A percentile compares a stretch with the other conserved stretches of the same genome.
Conservation (phyloP, 1,139 yeast species). For the Lodderomyces parapsilosis region DNA sequence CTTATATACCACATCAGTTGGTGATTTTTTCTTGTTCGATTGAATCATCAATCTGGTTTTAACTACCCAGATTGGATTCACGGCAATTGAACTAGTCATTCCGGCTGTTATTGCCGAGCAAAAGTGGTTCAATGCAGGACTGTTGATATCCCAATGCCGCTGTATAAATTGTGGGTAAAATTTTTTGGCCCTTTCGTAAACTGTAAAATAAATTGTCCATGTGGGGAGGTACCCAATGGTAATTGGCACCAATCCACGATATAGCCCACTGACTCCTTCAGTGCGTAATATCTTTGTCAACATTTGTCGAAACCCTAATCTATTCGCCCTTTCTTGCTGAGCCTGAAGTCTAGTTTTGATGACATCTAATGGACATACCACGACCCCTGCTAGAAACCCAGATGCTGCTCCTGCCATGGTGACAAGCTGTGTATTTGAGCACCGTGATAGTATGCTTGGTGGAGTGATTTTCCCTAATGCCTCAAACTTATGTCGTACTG, state of each 20-base stretch:
- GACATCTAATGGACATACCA: conserved; percentile 49
- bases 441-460: conserved; percentile 21
- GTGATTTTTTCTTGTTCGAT: conserved; percentile 25
- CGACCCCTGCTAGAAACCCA: conserved; percentile 47
- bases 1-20: conserved; percentile 37
- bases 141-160: conserved; percentile 25
- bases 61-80: conserved; percentile 97
- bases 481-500: conserved; percentile 23
- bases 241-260: conserved; percentile 89
- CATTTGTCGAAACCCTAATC: conserved; percentile 58
- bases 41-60: conserved; percentile 93
- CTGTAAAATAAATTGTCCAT: conserved; percentile 93
- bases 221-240: conserved; percentile 94
- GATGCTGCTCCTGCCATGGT: conserved; percentile 47
- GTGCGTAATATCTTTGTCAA: conserved; percentile 62
- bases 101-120: conserved; percentile 90
- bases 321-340: conserved; percentile 24
- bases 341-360: conserved; percentile 49
- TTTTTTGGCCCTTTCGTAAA: conserved; percentile 76
- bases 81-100: conserved; percentile 76
- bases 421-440: conserved; percentile 36
- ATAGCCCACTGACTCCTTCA: conserved; percentile 82
- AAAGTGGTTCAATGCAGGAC: conserved; percentile 62
- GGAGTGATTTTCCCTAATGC: conserved; percentile 23
- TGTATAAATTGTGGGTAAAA: conserved; percentile 30